Base-by-base conservation (phyloP, 306 rosid species). In the Inga leiocalycina region DNA sequence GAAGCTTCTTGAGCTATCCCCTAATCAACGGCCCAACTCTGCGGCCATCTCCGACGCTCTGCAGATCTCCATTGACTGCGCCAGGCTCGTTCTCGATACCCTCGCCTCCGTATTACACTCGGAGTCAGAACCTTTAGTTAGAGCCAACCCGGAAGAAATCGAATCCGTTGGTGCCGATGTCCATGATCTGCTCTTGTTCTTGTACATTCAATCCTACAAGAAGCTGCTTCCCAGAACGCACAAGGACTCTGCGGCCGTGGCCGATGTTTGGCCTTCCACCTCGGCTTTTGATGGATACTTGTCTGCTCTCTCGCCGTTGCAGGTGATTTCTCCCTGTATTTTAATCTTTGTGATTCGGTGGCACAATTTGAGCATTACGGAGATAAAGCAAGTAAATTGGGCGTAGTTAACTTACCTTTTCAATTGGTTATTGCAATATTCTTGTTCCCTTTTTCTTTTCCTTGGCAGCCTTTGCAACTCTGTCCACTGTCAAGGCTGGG, bases 201-300 rank as follows among this genome's bases (percentile, higher is more conserved):
- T 97, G 71, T 97, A 97, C 86, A 92, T 97, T 88, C 99, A 97
- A 83, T 94, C 99, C 24, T 97, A 91, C 81, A 97, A 97, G 91
- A 92, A 88, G 86, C 86, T 97, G 67, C 91, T 97, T 10, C 99
- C 99, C 0, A 84, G 98, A 71, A 92, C 97, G 77, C 99, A 94
- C 85, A 97, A 97, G 94, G 99, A 97, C 84, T 90, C 99, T 34
- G 99, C 95, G 10, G 84, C 99, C 5, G 97, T 97, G 11, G 90
- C 95, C 22, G 99, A 97, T 52, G 99, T 97, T 12, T 97, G 99
- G 99, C 99, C 99, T 39, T 97, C 99, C 3, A 94, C 98, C n/a
- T 97, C 99, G 19, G 99, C 99, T 48, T 97, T 97, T 77, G 99
- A 97, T 79, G 99, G 99, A 12, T 97, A 97, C 86, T 81, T 97